phyloP scores from a whole-genome alignment of 805 yeast species.

The Jamesozyma spencerorum region DNA sequence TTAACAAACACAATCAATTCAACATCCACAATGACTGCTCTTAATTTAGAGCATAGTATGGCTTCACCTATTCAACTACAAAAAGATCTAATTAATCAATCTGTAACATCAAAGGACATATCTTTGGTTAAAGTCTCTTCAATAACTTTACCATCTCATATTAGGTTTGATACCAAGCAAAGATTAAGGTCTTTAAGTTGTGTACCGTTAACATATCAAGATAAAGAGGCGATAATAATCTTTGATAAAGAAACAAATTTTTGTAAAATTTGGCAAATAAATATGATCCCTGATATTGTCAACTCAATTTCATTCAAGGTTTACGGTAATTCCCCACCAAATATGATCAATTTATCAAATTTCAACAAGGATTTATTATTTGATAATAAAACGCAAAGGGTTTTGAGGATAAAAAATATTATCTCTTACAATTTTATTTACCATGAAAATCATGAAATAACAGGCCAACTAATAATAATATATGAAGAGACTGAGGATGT shows the following conservation, averaged over 20 bases:
- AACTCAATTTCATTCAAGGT: constrained; percentile 21
- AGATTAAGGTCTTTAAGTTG: constrained; percentile 12
- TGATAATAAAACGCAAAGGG: background rate
- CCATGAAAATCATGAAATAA: constrained; percentile 13
- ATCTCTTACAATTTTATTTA: background rate
- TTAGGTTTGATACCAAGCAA: constrained; percentile 28
- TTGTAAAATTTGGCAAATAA: constrained; percentile 41
- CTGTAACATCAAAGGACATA: constrained; percentile 52
- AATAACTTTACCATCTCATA: constrained; percentile 23
- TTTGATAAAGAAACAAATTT: constrained; percentile 36
- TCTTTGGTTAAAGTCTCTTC: constrained; percentile 55
- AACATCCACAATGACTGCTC: constrained; percentile 11
- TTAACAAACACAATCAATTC: constrained; percentile 13
- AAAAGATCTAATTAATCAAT: constrained; percentile 12
- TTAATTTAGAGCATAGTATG: constrained; percentile 21
- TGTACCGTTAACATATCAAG: constrained; percentile 31
- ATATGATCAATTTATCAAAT: constrained; percentile 13
- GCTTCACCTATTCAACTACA: constrained; percentile 14
- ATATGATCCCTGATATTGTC: constrained; percentile 19
- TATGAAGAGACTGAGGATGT: constrained; percentile 25
- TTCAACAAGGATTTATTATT: background rate
- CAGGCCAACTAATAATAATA: constrained; percentile 22
- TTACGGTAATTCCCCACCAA: constrained; percentile 22
- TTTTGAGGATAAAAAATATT: background rate
- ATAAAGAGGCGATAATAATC: constrained; percentile 54